Conservation (phyloP, 176 grass and related monocot genomes). For the sorghum (Sorghum bicolor) region DNA sequence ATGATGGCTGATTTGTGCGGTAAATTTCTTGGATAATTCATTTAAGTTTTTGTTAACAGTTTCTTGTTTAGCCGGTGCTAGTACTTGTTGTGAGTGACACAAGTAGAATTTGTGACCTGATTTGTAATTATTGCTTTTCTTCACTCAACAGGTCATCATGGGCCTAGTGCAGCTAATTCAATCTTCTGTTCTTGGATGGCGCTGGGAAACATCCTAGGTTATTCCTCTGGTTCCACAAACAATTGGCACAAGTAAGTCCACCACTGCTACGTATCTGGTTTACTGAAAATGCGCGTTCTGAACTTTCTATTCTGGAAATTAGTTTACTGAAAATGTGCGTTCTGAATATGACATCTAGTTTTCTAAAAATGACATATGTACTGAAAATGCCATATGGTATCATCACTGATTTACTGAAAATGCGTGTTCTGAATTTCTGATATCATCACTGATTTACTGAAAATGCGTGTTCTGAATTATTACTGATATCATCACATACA, state of each 20-base stretch:
- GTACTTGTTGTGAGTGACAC: not conserved
- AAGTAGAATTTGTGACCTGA: constrained; percentile 19
- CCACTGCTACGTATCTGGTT: not conserved
- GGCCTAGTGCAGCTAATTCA: constrained; percentile 76
- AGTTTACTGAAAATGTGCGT: not conserved
- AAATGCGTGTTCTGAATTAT: not conserved
- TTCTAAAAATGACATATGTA: too few relatives aligned
- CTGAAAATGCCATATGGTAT: too few relatives aligned
- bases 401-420: too few relatives aligned
- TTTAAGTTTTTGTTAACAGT: not conserved
- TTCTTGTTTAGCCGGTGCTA: not conserved
- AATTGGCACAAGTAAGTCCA: constrained; percentile 65
- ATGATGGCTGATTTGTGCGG: constrained; percentile 90
- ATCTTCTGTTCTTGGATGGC: constrained; percentile 99
- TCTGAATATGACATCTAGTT: too few relatives aligned
- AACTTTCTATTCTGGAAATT: not conserved
- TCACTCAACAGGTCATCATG: constrained; percentile 42
- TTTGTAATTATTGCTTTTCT: not conserved
- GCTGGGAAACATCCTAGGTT: constrained; percentile 88
- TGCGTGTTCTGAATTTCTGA: too few relatives aligned
- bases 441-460: not conserved
- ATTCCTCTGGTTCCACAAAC: constrained; percentile 81
- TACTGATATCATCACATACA: constrained; percentile 4
- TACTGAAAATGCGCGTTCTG: not conserved
- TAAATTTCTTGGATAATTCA: constrained; percentile 12